Conservation (phyloP, 2,329 filamentous ascomycete species). For the Aspergillus sergii region DNA sequence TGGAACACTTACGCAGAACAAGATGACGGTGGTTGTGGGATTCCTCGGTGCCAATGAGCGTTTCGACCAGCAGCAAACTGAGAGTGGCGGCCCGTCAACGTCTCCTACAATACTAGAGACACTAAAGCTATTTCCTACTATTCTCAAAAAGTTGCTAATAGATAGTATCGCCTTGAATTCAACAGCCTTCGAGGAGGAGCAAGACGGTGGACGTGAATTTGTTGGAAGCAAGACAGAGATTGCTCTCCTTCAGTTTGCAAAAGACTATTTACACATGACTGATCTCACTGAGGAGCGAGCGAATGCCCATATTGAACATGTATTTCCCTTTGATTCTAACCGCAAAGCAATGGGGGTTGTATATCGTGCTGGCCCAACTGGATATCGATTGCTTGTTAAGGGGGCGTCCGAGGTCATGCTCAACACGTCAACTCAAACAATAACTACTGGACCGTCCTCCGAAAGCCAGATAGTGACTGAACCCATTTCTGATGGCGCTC, state of each 20-base stretch:
- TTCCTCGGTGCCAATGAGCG: conserved; percentile 53
- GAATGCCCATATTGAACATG: conserved; percentile 62
- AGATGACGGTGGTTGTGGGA: conserved; percentile 74
- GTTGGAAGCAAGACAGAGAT: conserved; percentile 77
- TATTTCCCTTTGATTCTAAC: conserved; percentile 72
- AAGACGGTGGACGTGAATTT: conserved; percentile 63
- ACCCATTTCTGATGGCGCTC: background rate
- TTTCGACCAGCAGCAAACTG: conserved; percentile 19
- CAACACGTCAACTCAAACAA: conserved; percentile 29
- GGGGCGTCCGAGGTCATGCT: conserved; percentile 49
- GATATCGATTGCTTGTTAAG: conserved; percentile 47
- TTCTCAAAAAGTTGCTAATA: conserved; percentile 50
- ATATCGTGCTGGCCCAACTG: conserved; percentile 30
- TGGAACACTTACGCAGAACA: conserved; percentile 71
- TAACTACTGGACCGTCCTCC: conserved; percentile 2
- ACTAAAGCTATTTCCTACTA: conserved; percentile 29
- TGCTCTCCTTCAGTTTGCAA: conserved; percentile 67
- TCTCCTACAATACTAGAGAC: conserved; percentile 33
- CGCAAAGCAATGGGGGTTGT: conserved; percentile 64
- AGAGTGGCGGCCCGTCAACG: conserved; percentile 5
- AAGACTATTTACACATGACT: conserved; percentile 64
- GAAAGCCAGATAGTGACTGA: conserved; percentile 8
- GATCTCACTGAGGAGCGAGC: conserved; percentile 62
- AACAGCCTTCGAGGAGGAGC: conserved; percentile 72
- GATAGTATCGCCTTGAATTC: conserved; percentile 52